Percentiles rank a stretch among this genome's conserved stretches.
Conservation (phyloP, 345 rosid species). For the Toxicodendron radicans region DNA sequence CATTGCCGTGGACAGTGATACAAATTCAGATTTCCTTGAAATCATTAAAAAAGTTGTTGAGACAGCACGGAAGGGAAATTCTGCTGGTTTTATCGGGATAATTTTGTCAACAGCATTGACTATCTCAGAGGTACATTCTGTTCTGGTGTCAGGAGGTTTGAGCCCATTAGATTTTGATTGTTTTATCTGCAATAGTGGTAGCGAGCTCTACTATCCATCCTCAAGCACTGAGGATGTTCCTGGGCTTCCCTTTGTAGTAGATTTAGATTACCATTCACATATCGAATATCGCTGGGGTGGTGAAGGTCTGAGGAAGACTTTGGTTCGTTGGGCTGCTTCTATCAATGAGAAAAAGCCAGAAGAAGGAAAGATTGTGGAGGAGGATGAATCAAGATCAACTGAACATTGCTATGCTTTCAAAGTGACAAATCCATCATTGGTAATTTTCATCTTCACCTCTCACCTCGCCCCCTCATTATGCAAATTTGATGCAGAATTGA, state of each 20-base stretch:
- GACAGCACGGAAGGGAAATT: conserved; percentile 37
- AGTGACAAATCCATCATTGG: conserved; percentile 49
- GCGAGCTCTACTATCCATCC: conserved; percentile 68
- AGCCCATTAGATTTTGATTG: conserved; percentile 67
- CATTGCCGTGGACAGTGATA: conserved; percentile 56
- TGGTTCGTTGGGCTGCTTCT: conserved; percentile 67
- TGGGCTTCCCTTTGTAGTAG: conserved; percentile 51
- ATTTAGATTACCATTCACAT: conserved; percentile 74
- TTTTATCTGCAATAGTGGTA: conserved; percentile 79
- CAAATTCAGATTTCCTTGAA: conserved; percentile 31
- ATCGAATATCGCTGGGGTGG: conserved; percentile 85
- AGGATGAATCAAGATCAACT: conserved; percentile 57
- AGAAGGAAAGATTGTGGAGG: conserved; percentile 38
- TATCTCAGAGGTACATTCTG: conserved; percentile 56
- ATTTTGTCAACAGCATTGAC: conserved; percentile 66
- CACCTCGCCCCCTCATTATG: neutral
- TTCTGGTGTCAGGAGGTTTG: conserved; percentile 51
- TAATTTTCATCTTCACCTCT: conserved; percentile 20
- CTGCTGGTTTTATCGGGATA: conserved; percentile 48
- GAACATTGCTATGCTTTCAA: conserved; percentile 55
- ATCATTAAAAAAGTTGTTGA: conserved; percentile 43
- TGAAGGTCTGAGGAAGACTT: conserved; percentile 64
- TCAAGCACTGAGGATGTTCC: conserved; percentile 43
- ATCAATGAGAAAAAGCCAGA: conserved; percentile 42
- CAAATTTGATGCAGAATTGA: neutral